Evolutionary conservation across 1,139 yeast species (phyloP), one percentile per base, ranked within the genome.

Genomic region (Sugiyamaella pinicola): DNA sequence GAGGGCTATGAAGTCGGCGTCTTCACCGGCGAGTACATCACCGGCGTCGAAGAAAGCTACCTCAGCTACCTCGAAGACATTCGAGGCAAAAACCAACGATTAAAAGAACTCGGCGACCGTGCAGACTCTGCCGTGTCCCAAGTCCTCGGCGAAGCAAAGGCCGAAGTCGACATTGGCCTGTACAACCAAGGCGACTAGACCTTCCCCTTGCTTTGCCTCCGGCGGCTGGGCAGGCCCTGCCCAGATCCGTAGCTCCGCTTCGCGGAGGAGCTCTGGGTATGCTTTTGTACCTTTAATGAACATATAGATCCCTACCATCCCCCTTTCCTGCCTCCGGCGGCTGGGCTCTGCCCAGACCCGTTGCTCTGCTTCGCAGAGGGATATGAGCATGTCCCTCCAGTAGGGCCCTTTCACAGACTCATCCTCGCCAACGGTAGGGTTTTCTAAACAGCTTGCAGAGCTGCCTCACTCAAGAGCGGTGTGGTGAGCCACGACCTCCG

Each of bases 1-100:
- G 72, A 76, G 35, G 76, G 79, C 28, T 93, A 90, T 66, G 99
- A 93, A 73, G 93, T 88, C 50, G 99, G 99, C 68, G 99, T 93
- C n/a, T 93, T 93, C 71, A 93, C 96, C 15, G 99, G 99, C 50
- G 73, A 83, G 60, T 93, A 93, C 69, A 83, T 93, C 58, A 93
- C 99, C 15, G 98, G 98, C 52, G 86, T 85, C 44, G 96, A 89
- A 69, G 85, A 87, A 64, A 80, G 81, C 51, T 91, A 93, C 70
- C 71, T 93, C 55, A 83, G 81, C 63, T 93, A 88, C 67, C 79
- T 93, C 60, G 98, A 91, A 69, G 76, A 79, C 59, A 82, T 89
- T 54, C 82, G 98, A 67, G 95, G 95, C 18, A 81, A 80, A 65
- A 90, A 90, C 71, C 89, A 85, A 66, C 72, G 84, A 60, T 62